A percentile compares a stretch with the other conserved stretches of the same genome.
Evolutionary conservation across 2,329 filamentous ascomycete genomes (phyloP).

Genomic region (Passalora sequoiae): DNA sequence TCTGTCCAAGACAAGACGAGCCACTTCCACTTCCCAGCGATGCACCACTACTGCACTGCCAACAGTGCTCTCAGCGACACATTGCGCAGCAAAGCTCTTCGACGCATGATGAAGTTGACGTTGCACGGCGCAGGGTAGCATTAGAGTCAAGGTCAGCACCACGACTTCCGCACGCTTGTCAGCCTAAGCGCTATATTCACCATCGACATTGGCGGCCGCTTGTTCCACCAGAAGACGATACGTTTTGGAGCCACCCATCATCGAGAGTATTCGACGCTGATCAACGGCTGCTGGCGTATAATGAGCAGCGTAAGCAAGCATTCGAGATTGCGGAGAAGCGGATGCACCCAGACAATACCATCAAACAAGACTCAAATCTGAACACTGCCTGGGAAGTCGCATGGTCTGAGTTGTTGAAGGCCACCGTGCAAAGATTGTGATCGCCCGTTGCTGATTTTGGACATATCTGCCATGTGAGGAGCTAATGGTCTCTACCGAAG

Average conservation of each 20-base stretch:
- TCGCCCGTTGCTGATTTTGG: no score
- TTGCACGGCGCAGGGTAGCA: not conserved
- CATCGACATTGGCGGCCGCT: not conserved
- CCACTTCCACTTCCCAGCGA: not conserved
- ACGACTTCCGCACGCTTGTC: no score
- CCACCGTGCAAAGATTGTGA: no score
- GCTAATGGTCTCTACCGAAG: no score
- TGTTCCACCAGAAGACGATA: not conserved
- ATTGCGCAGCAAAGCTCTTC: not conserved
- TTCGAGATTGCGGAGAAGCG: not conserved
- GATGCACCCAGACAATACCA: not conserved
- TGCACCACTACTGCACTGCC: not conserved
- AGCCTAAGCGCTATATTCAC: no score
- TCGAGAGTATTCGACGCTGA: not conserved
- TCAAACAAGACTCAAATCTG: not conserved
- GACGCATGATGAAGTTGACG: not conserved
- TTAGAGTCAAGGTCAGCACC: no score
- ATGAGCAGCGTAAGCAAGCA: not conserved
- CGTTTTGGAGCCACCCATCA: not conserved
- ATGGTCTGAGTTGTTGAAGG: not conserved
- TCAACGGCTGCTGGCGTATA: not conserved
- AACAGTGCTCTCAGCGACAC: not conserved
- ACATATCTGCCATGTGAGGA: no score
- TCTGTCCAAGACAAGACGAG: constrained; percentile 1
- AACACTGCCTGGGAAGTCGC: not conserved